Percentiles rank a stretch among this genome's conserved stretches.
Evolutionary conservation across 2,329 filamentous ascomycete species (phyloP).

Genomic region (Plenodomus tracheiphilus): DNA sequence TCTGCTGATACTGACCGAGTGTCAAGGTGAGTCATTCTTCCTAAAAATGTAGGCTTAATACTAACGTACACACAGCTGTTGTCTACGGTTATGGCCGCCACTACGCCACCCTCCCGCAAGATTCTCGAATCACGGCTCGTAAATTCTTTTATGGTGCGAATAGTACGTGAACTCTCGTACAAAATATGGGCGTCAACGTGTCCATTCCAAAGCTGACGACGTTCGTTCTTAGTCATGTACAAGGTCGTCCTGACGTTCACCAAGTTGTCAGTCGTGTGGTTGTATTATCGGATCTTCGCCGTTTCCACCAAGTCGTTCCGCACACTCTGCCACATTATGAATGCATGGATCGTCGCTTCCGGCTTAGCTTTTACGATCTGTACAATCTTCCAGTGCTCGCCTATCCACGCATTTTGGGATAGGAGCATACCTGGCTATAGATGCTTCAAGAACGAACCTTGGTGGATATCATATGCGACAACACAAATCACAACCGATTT

Average conservation of each 20-base stretch:
- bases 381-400: slow-evolving; percentile 40
- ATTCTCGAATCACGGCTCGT: slow-evolving; percentile 19
- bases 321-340: slow-evolving; percentile 24
- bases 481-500: slow-evolving; percentile 27
- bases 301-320: slow-evolving; percentile 30
- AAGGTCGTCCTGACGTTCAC: slow-evolving; percentile 42
- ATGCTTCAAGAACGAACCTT: slow-evolving; percentile 34
- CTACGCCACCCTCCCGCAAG: slow-evolving; percentile 15
- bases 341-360: slow-evolving; percentile 38
- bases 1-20: slow-evolving; percentile 25
- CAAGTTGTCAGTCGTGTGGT: slow-evolving; percentile 39
- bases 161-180: slow-evolving; percentile 6
- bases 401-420: slow-evolving; percentile 37
- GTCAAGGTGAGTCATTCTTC: slow-evolving; percentile 19
- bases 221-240: slow-evolving; percentile 30
- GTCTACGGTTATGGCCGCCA: slow-evolving; percentile 26
- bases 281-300: slow-evolving; percentile 42
- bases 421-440: slow-evolving; percentile 26
- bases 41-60: background rate
- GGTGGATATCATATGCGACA: slow-evolving; percentile 30
- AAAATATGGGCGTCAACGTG: background rate
- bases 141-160: slow-evolving; percentile 39
- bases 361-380: slow-evolving; percentile 32
- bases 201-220: background rate
- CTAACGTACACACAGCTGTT: slow-evolving; percentile 19